A percentile compares a stretch with the other conserved stretches of the same genome.
Evolutionary conservation across 108 stramenopile genomes (phyloP).

Genomic region (Mediolabrus comicus): DNA sequence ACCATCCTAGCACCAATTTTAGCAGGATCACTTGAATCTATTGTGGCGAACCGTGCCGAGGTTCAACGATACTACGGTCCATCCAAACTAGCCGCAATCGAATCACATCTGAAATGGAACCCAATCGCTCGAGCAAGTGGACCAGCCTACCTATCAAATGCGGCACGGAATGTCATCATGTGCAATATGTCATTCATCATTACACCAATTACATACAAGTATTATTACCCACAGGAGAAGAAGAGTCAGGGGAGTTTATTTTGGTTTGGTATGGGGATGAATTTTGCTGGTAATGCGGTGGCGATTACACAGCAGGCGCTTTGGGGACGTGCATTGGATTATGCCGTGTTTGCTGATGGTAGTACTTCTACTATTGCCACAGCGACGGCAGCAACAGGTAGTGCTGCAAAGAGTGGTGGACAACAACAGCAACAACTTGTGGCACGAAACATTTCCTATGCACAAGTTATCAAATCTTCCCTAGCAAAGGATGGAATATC

Average conservation of each 20-base stretch:
- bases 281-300: conserved; percentile 69
- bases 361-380: too few species aligned
- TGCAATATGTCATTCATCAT: conserved; percentile 61
- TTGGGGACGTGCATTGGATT: conserved; percentile 73
- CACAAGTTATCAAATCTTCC: conserved; percentile 47
- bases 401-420: background rate
- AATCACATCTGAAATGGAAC: conserved; percentile 35
- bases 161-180: conserved; percentile 62
- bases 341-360: conserved; percentile 6
- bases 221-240: conserved; percentile 72
- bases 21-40: conserved; percentile 56
- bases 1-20: conserved; percentile 53
- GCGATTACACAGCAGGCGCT: conserved; percentile 83
- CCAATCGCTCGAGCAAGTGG: conserved; percentile 31
- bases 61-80: conserved; percentile 72
- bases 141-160: conserved; percentile 49
- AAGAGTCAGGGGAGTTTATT: conserved; percentile 61
- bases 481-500: conserved; percentile 55
- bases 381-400: too few species aligned
- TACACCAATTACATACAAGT: conserved; percentile 68
- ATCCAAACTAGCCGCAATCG: conserved; percentile 43
- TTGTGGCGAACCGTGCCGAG: conserved; percentile 73
- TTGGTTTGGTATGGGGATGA: conserved; percentile 73
- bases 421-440: background rate
- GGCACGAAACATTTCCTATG: conserved; percentile 49